Evolutionary conservation across 1,284 basidiomycete species (phyloP).

Genomic region (Cystobasidium pallidum): DNA sequence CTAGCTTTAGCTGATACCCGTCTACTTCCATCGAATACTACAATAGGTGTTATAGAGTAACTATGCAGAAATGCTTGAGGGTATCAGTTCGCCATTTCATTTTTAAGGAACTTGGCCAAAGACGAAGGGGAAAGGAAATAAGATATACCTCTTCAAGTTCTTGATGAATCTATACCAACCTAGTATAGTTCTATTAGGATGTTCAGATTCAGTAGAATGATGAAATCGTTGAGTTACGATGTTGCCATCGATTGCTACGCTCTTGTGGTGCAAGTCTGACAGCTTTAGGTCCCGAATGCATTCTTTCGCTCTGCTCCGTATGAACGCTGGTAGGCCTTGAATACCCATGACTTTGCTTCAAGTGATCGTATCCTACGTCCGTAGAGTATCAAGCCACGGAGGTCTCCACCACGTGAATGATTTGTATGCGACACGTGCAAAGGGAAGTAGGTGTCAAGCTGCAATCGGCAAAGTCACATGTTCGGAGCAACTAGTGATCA

Average conservation of each 20-base stretch:
- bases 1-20: constrained; percentile 41
- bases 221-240: constrained; percentile 41
- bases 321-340: constrained; percentile 29
- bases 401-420: no score
- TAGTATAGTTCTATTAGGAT: constrained; percentile 34
- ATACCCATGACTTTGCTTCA: constrained; percentile 26
- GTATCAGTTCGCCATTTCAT: neutral
- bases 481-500: no score
- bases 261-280: constrained; percentile 24
- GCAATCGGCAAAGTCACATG: neutral
- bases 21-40: constrained; percentile 44
- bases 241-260: constrained; percentile 45
- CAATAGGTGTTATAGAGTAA: constrained; percentile 36
- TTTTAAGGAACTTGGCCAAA: neutral
- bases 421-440: neutral
- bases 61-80: neutral
- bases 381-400: neutral
- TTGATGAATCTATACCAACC: constrained; percentile 46
- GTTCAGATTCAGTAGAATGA: constrained; percentile 28
- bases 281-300: constrained; percentile 23
- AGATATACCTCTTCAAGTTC: constrained; percentile 27
- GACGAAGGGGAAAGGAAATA: no score
- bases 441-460: neutral
- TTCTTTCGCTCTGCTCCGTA: constrained; percentile 20
- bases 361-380: neutral